Evolutionary conservation across 2,329 filamentous ascomycete species (phyloP), one percentile per base, ranked within the genome.

Genomic region (Paecilomyces sp.): DNA sequence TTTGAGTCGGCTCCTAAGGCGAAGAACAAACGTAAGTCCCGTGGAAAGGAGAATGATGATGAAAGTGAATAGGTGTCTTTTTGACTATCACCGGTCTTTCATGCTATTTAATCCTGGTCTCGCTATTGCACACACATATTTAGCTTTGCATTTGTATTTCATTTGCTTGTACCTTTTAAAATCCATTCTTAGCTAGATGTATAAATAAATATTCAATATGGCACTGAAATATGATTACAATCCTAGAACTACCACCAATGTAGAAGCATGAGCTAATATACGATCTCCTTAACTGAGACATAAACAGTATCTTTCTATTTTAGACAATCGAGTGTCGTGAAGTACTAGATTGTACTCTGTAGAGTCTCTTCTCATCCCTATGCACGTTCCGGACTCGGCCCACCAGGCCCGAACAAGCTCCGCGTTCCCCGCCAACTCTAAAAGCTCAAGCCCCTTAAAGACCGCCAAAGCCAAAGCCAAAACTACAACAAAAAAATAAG

Each of bases 21-120:
- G 9, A 55, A 58, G 31, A 58, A 58, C 9, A 66, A 22, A 22
- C 22, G 59, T 28, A 12, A 13, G 13, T 47, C 58, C 30, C 51
- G 59, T 18, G 54, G 30, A 41, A 54, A 58, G 22, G 47, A 57
- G 8, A 58, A 62, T 36, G 47, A 41, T 1, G 41, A 25, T 7
- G 30, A 57, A 24, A 34, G 28, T 30, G 51, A 55, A 58, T 30
- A 59, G 55, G 3, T 18, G n/a, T 47, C n/a, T 47, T 13, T n/a
- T 15, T 2, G 18, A 47, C 2, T 47, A 47, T 47, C 25, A 28
- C 25, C 25, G 25, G 25, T 28, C 25, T 28, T 28, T 4, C 25
- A 47, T 47, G 12, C 2, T 18, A 18, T 47, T 47, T 3, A 18
- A 8, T 2, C 6, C 18, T 18, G 3, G 7, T 8, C 15, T 47